Evolutionary conservation across 345 rosid genomes (phyloP), one percentile per base, ranked within the genome.

Genomic region (Sonneratia alba): DNA sequence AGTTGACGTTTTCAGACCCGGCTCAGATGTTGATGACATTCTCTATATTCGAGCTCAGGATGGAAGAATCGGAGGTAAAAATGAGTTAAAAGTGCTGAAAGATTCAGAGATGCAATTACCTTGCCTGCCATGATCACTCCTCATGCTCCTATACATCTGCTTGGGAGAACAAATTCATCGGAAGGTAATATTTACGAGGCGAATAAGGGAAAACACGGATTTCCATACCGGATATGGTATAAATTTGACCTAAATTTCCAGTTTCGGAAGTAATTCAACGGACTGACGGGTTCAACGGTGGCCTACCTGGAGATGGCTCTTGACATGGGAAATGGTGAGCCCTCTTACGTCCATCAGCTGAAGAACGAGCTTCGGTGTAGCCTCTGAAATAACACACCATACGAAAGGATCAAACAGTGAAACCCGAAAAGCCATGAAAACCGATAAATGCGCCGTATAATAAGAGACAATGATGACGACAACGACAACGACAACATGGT

Each of bases 71-170:
- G 32, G 32, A 27, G 32, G 32, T 27, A 27, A 27, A 27, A 27
- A 27, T 27, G 32, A 27, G 32, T 27, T 27, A 27, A 27, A 27
- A 27, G 6, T 63, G 18, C 37, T 19, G 11, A 2, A 21, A 12
- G 67, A 65, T 34, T 2, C 24, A 65, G 42, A 65, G 32, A 11
- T 45, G 55, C 55, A 68, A 37, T 18, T 37, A 89, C 95, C 96
- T 87, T 82, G 89, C 83, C 82, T 83, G n/a, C 84, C 83, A 74
- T 86, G 72, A 72, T 87, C 88, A 73, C 83, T 81, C 75, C 87
- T 91, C 86, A 91, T 89, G 85, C 98, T 88, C 81, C 98, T 83
- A 57, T 93, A 93, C 98, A 93, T 93, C 98, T 93, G 91, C 75
- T 72, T 64, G 27, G 51, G 43, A 47, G 11, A 10, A 16, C 24